These are phyloP conservation scores for Croton laevigatus DNA, from an alignment of 441 rosid species.

Conservation along the genomic window DNA sequence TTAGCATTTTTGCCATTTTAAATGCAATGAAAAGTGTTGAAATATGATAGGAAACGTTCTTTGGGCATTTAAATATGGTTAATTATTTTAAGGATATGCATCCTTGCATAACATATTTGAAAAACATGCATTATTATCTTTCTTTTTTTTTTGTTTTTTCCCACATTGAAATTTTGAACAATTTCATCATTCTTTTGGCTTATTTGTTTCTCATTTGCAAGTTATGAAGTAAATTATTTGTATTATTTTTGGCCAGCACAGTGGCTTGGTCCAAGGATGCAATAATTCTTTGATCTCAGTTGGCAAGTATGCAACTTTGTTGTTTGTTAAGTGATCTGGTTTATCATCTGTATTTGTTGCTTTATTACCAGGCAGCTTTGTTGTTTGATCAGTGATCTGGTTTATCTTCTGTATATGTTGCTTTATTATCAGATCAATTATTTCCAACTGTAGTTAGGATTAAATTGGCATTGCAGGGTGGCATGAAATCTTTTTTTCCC, in stretches of 20 bases:
- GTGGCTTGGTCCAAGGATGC: neutral
- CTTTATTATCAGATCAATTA: neutral
- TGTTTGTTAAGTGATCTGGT: neutral
- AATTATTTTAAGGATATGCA: neutral
- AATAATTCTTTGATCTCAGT: neutral
- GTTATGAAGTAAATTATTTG: neutral
- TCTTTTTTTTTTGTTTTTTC: too few species aligned
- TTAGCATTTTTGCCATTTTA: neutral
- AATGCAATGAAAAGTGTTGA: neutral
- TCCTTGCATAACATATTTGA: too few species aligned
- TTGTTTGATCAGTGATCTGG: too few species aligned
- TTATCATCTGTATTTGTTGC: neutral
- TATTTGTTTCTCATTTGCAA: neutral
- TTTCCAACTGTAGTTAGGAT: neutral
- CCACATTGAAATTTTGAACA: neutral
- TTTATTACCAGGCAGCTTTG: neutral
- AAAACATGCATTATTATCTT: neutral
- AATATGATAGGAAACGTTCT: neutral
- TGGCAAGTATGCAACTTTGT: neutral
- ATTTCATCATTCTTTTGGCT: neutral
- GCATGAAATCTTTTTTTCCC: neutral
- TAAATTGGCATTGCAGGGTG: neutral
- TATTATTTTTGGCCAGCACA: neutral
- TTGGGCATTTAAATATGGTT: neutral
- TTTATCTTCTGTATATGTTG: too few species aligned